A percentile compares a stretch with the other conserved stretches of the same genome.
These are phyloP conservation scores for Amauroascus verrucosus DNA, from an alignment of 2,329 filamentous ascomycete genomes.

Conservation along the genomic window DNA sequence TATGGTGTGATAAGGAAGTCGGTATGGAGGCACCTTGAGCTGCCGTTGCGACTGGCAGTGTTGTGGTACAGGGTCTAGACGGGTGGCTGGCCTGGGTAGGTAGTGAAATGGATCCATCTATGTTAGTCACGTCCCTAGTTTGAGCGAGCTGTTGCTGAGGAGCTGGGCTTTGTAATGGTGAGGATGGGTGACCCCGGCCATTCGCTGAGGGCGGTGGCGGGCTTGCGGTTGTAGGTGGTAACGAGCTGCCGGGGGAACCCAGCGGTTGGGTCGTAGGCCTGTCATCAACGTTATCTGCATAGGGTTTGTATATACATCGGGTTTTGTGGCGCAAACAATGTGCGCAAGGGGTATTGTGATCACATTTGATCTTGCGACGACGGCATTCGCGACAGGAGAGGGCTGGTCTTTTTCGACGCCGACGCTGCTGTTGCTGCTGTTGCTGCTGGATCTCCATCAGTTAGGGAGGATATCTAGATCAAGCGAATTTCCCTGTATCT, in stretches of 20 bases:
- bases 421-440: background rate
- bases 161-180: too few species aligned
- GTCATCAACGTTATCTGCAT: background rate
- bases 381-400: slow-evolving; percentile 4
- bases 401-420: slow-evolving; percentile 1
- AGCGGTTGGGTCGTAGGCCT: background rate
- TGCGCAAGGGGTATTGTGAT: slow-evolving; percentile 4
- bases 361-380: slow-evolving; percentile 10
- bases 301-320: slow-evolving; percentile 4
- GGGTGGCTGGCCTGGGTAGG: background rate
- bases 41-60: background rate
- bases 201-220: too few species aligned
- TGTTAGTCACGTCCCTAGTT: background rate
- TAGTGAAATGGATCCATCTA: background rate
- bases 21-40: background rate
- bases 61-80: too few species aligned
- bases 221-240: background rate
- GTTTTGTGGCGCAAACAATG: slow-evolving; percentile 1
- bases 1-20: background rate
- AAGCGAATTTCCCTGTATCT: background rate
- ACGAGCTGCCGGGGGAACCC: background rate
- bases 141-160: background rate
- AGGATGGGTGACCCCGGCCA: too few species aligned
- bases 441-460: slow-evolving; percentile 4
- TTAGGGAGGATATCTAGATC: background rate